Evolutionary conservation across 1,284 basidiomycete genomes (phyloP).

Genomic region (Leucoagaricus sp.): DNA sequence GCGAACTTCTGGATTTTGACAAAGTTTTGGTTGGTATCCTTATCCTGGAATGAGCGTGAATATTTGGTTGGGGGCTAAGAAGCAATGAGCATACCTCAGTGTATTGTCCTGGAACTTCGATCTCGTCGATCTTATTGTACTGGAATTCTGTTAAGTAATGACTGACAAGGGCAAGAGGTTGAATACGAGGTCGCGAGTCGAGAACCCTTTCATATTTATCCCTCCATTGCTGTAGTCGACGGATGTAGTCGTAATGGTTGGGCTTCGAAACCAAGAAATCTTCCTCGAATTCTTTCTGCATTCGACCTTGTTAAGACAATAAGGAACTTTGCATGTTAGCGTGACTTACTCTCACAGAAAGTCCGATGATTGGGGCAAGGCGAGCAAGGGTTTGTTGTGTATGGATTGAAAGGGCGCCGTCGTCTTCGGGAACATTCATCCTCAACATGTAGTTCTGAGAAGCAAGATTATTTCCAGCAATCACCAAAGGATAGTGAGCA

Average conservation of each 20-base stretch:
- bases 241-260: conserved; percentile 87
- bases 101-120: conserved; percentile 98
- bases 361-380: conserved; percentile 71
- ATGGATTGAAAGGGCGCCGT: conserved; percentile 66
- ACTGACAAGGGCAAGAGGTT: conserved; percentile 88
- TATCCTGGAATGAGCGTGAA: conserved; percentile 58
- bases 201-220: conserved; percentile 89
- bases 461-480: conserved; percentile 2
- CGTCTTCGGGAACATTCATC: conserved; percentile 70
- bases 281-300: conserved; percentile 86
- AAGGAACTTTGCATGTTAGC: neutral
- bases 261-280: conserved; percentile 88
- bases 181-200: conserved; percentile 81
- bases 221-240: conserved; percentile 89
- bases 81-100: conserved; percentile 68
- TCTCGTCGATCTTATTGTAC: conserved; percentile 96
- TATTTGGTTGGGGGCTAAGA: neutral
- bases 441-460: conserved; percentile 66
- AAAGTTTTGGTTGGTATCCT: conserved; percentile 93
- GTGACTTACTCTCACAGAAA: conserved; percentile 61
- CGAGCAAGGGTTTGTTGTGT: conserved; percentile 68
- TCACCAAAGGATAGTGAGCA: neutral
- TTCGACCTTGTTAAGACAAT: conserved; percentile 10
- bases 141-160: conserved; percentile 99
- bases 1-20: conserved; percentile 91